phyloP scores from a whole-genome alignment of 2,329 filamentous ascomycete species.

The Zymoseptoria pseudotritici region DNA sequence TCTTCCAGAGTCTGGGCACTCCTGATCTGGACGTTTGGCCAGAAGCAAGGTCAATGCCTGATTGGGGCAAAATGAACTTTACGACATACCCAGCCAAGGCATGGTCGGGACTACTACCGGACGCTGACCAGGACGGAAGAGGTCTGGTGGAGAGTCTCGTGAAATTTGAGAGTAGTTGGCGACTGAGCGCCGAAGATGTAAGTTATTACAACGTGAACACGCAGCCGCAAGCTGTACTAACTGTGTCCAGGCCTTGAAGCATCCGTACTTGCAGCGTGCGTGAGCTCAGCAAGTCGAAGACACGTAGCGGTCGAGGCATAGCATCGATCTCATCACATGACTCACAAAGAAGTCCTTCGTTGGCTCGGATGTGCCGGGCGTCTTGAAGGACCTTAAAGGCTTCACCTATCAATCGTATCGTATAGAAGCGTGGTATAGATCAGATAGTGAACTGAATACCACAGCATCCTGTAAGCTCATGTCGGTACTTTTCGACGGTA shows the following conservation, averaged over 20 bases:
- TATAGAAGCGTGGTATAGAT: too few species aligned
- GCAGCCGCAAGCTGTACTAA: background rate
- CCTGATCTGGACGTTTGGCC: conserved; percentile 78
- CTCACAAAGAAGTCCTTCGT: too few species aligned
- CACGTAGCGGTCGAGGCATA: background rate
- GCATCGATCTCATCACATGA: too few species aligned
- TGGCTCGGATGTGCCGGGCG: too few species aligned
- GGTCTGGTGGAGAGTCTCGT: conserved; percentile 63
- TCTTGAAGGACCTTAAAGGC: too few species aligned
- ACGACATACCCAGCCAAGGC: conserved; percentile 58
- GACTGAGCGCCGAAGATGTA: conserved; percentile 61
- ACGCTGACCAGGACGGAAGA: conserved; percentile 50
- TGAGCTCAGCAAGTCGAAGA: background rate
- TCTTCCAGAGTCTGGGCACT: conserved; percentile 86
- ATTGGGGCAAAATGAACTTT: conserved; percentile 84
- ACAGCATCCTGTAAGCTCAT: too few species aligned
- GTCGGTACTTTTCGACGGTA: too few species aligned
- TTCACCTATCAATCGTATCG: too few species aligned
- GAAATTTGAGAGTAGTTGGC: conserved; percentile 59
- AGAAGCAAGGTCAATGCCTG: conserved; percentile 62
- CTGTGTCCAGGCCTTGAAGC: conserved; percentile 9
- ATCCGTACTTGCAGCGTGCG: conserved; percentile 7
- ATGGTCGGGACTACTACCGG: conserved; percentile 65
- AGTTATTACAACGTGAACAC: background rate
- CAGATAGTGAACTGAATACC: too few species aligned